Conservation (phyloP, 2,329 filamentous ascomycete genomes). For the Botrytis byssoidea region DNA sequence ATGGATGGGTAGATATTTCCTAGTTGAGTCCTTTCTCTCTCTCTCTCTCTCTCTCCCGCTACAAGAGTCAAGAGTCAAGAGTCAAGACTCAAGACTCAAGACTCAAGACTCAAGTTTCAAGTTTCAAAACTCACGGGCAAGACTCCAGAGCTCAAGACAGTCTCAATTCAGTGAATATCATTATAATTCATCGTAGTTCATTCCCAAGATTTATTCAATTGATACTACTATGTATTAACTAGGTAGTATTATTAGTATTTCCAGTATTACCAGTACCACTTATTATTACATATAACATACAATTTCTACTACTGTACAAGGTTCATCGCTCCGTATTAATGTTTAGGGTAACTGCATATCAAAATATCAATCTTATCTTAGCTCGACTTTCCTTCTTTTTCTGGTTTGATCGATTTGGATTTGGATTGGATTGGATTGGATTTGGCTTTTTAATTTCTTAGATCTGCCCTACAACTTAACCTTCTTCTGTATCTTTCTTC, state of each 20-base stretch:
- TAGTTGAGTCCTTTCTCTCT: background rate
- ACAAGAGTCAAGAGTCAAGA: background rate
- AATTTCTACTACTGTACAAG: background rate
- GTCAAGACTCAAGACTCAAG: background rate
- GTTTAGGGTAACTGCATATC: conserved; percentile 7
- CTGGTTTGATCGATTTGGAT: background rate
- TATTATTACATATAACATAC: too few relatives aligned
- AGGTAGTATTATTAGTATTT: too few relatives aligned
- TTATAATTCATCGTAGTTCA: background rate
- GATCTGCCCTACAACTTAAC: background rate
- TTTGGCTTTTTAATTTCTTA: background rate
- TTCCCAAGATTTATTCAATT: too few relatives aligned
- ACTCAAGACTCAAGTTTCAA: background rate
- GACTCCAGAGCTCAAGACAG: background rate
- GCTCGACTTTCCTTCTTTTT: background rate
- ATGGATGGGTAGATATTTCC: background rate
- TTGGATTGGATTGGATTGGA: background rate
- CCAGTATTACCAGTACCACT: too few relatives aligned
- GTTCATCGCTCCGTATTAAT: background rate
- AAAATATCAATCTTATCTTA: conserved; percentile 9
- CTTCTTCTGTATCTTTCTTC: background rate
- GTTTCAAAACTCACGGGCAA: background rate
- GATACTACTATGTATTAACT: background rate
- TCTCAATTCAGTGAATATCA: background rate
- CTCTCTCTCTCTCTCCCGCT: background rate